Evolutionary conservation across 2,329 filamentous ascomycete genomes (phyloP).

Genomic region (Cyphellophora attinorum): DNA sequence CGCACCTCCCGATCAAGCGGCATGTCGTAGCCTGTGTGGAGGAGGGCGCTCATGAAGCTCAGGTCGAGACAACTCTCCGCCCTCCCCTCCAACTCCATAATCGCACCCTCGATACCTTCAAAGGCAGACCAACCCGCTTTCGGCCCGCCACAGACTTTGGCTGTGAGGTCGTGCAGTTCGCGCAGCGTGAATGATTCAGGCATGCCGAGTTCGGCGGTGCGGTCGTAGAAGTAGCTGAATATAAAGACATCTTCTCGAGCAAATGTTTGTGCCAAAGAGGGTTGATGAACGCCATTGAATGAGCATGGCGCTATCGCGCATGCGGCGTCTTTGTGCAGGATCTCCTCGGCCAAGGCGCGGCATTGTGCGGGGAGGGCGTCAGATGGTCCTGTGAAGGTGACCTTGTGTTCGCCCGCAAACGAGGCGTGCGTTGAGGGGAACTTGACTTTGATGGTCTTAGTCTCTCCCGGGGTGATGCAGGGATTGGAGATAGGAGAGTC

Average conservation of each 20-base stretch:
- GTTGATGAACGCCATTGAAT: conserved; percentile 96
- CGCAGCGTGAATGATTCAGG: conserved; percentile 91
- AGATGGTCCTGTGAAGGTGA: conserved; percentile 82
- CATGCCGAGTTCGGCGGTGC: conserved; percentile 88
- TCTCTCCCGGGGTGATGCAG: conserved; percentile 75
- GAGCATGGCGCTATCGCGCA: conserved; percentile 88
- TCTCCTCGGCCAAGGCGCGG: conserved; percentile 80
- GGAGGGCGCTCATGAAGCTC: conserved; percentile 87
- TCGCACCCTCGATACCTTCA: conserved; percentile 60
- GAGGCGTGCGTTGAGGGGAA: conserved; percentile 55
- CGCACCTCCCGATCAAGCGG: conserved; percentile 90
- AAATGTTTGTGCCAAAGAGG: conserved; percentile 85
- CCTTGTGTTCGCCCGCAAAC: conserved; percentile 55
- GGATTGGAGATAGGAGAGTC: conserved; percentile 66
- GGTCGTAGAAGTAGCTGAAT: conserved; percentile 97
- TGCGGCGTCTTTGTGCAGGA: conserved; percentile 73
- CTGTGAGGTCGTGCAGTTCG: conserved; percentile 78
- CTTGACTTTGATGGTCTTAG: conserved; percentile 61
- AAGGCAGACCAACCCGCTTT: conserved; percentile 75
- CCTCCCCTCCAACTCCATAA: conserved; percentile 69
- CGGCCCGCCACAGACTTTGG: conserved; percentile 74
- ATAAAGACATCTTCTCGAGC: conserved; percentile 85
- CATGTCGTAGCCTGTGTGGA: conserved; percentile 97
- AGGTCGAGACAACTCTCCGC: conserved; percentile 91
- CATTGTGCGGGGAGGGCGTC: conserved; percentile 73